Evolutionary conservation across 345 rosid genomes (phyloP), one percentile per base, ranked within the genome.

Genomic region (Dimocarpus longan): DNA sequence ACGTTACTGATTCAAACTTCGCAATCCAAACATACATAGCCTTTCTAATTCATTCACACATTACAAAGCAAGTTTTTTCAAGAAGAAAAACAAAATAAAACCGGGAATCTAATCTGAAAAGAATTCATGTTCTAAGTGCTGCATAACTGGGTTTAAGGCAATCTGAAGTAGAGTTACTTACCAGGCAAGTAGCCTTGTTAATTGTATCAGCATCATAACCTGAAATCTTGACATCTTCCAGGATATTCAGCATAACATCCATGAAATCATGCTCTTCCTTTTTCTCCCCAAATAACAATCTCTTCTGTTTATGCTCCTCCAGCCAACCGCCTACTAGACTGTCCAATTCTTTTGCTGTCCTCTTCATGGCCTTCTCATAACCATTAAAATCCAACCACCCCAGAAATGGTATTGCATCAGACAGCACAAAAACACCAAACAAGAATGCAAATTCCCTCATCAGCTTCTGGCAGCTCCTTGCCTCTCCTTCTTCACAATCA

Each of bases 281-380:
- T 39, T 28, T 26, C 24, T 54, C 40, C 28, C 28, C 28, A 26
- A 1, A 26, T 26, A 26, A 26, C 32, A 21, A 74, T 44, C 32
- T 78, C 40, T 64, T 83, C 66, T 54, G 60, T 63, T 28, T 74
- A 71, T 82, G 88, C 59, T 85, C 85, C 26, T 77, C 75, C 4
- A 82, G 18, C 85, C 85, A 85, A 46, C 65, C 74, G 5, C 37
- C 63, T 0, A 76, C 9, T 6, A 80, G 39, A 16, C 13, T 43
- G 22, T 85, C 88, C 79, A 78, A 7, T 75, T 82, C 84, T n/a
- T 80, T 80, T 0, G 85, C 85, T n/a, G 73, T 71, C 66, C 57
- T 59, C 74, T 80, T 85, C 84, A 85, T 82, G 48, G 76, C 72
- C 75, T 71, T 82, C 73, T 85, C 78, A 37, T 82, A 78, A 2